Evolutionary conservation across 345 rosid genomes (phyloP), one percentile per base, ranked within the genome.

Genomic region (Eucalyptus paniculata): DNA sequence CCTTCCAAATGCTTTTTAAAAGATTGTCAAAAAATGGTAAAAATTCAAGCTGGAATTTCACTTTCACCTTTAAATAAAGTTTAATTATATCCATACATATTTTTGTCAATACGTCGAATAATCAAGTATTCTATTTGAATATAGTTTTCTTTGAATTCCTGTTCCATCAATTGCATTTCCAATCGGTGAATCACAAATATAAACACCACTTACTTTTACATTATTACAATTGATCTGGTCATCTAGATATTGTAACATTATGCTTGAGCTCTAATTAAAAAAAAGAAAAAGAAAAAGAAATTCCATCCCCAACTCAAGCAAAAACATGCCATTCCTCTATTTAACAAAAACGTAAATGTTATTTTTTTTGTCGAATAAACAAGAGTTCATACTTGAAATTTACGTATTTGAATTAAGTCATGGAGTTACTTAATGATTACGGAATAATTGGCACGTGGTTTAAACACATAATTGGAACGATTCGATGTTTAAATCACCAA

Each of bases 221-320:
- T 60, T 6, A 28, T 60, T 6, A 28, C 4, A 14, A 60, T 28
- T 0, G 17, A 12, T 60, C 4, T 28, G 17, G 16, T 60, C 32
- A 13, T 60, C 4, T 5, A 28, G 16, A 60, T 60, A 28, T 60
- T 60, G 32, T 60, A 28, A 26, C 8, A 28, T 28, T 3, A 60
- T 6, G 67, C 67, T 60, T 6, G 2, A 60, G 69, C 6, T 56
- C 30, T 56, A 56, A 56, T 4, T 4, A 24, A 56, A 23, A 9
- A 9, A 24, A 23, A 5, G 3, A 1, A 19, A 18, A 14, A 14
- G 0, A 50, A 9, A 56, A 56, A 56, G 0, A 28, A 28, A 28
- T 60, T 26, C 69, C 69, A 62, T 62, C 34, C 67, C 7, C 62
- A 24, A 0, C 62, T 56, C 62, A 56, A 2, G 62, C 30, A 24